A percentile compares a stretch with the other conserved stretches of the same genome.
These are phyloP conservation scores for Erodium moschatum DNA, from an alignment of 441 rosid species.

Conservation along the genomic window DNA sequence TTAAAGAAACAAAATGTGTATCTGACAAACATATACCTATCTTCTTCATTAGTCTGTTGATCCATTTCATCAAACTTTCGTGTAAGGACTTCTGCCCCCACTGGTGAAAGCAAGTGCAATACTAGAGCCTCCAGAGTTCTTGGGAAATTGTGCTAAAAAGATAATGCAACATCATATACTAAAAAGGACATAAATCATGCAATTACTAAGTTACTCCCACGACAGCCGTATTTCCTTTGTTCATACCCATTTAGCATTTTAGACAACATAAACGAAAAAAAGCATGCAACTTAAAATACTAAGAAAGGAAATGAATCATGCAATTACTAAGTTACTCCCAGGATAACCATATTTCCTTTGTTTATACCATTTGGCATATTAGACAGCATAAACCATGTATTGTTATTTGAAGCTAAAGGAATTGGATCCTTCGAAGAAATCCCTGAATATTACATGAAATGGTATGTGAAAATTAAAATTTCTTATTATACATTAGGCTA, in stretches of 20 bases:
- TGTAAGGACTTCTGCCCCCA: slow-evolving; percentile 76
- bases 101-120: slow-evolving; percentile 72
- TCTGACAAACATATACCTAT: slow-evolving; percentile 36
- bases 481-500: background rate
- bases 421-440: background rate
- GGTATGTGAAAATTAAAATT: background rate
- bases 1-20: slow-evolving; percentile 11
- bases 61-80: slow-evolving; percentile 76
- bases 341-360: background rate
- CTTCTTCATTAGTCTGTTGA: slow-evolving; percentile 48
- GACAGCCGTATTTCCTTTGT: background rate
- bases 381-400: background rate
- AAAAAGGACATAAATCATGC: background rate
- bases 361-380: background rate
- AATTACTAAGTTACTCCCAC: background rate
- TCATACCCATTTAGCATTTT: background rate
- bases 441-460: slow-evolving; percentile 1
- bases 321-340: background rate
- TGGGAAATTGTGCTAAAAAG: slow-evolving; percentile 58
- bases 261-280: background rate
- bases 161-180: background rate
- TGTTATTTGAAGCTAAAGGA: background rate
- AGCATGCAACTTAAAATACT: background rate
- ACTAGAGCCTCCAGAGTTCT: slow-evolving; percentile 77
- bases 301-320: background rate